Evolutionary conservation across 83 land plant genomes (phyloP).

Genomic region (Thuja plicata): DNA sequence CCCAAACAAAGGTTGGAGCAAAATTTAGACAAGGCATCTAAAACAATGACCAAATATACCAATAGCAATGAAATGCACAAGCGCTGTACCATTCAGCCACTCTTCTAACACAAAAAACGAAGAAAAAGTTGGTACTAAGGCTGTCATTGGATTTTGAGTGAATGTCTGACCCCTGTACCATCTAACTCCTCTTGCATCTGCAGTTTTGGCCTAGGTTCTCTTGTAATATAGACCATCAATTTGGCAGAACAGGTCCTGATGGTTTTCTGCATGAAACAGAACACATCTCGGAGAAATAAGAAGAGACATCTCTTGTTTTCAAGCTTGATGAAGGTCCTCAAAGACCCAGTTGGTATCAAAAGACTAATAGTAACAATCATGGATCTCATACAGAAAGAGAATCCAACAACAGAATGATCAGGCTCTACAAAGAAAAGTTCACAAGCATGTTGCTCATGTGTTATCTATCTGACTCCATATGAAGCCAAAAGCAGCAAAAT

Average conservation of each 20-base stretch:
- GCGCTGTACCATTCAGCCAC: neutral
- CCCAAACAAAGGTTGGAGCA: neutral
- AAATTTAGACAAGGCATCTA: neutral
- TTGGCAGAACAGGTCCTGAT: neutral
- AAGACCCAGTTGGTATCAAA: neutral
- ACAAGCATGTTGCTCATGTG: neutral
- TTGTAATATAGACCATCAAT: neutral
- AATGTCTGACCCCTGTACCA: neutral
- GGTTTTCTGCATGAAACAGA: neutral
- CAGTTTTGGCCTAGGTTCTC: neutral
- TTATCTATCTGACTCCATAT: neutral
- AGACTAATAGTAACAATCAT: neutral
- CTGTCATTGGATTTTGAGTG: neutral
- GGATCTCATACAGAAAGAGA: neutral
- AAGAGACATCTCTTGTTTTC: neutral
- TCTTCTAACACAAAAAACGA: neutral
- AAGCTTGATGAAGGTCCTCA: neutral
- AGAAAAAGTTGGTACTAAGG: neutral
- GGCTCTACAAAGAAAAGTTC: neutral
- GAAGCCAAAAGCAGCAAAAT: neutral
- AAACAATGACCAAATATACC: neutral
- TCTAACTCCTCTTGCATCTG: neutral
- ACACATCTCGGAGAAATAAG: neutral
- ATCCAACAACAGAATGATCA: neutral
- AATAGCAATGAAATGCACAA: neutral